Evolutionary conservation across 1,284 basidiomycete species (phyloP).

Genomic region (Pulveroboletus sp.): DNA sequence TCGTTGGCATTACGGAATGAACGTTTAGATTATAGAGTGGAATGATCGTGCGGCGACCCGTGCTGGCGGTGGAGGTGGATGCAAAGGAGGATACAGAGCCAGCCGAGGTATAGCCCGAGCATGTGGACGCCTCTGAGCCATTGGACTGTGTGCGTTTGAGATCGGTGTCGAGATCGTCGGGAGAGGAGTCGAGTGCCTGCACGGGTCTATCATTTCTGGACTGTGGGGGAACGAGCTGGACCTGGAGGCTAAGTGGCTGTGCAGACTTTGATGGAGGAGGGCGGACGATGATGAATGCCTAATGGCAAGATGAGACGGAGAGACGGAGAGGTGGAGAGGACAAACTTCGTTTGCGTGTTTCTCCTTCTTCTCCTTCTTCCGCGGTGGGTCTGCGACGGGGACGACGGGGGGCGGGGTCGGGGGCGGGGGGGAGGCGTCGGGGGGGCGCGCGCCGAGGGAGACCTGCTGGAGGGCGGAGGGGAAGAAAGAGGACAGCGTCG

Average conservation of each 20-base stretch:
- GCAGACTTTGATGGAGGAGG: slow-evolving; percentile 82
- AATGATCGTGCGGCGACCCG: slow-evolving; percentile 74
- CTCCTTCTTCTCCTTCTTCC: slow-evolving; percentile 46
- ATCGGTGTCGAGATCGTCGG: slow-evolving; percentile 24
- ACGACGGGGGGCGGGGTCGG: neutral
- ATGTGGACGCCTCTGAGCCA: slow-evolving; percentile 38
- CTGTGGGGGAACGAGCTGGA: slow-evolving; percentile 84
- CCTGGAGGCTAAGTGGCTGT: slow-evolving; percentile 90
- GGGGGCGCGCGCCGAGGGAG: slow-evolving; percentile 14
- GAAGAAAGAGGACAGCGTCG: slow-evolving; percentile 60
- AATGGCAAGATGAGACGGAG: slow-evolving; percentile 11
- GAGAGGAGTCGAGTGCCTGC: slow-evolving; percentile 41
- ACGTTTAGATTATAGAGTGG: slow-evolving; percentile 93
- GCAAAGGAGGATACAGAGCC: slow-evolving; percentile 56
- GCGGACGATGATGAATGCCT: slow-evolving; percentile 87
- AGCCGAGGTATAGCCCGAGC: slow-evolving; percentile 44
- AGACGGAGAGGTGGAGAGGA: slow-evolving; percentile 9
- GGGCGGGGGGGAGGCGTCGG: slow-evolving; percentile 30
- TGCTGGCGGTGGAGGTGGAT: slow-evolving; percentile 49
- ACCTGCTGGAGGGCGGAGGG: slow-evolving; percentile 52
- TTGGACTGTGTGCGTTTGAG: slow-evolving; percentile 43
- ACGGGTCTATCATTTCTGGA: slow-evolving; percentile 41
- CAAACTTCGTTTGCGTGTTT: slow-evolving; percentile 57
- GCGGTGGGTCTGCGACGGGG: slow-evolving; percentile 23
- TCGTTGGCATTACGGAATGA: slow-evolving; percentile 91